Conservation (phyloP, 352 stramenopile species). For the Phytopythium sindhum region DNA sequence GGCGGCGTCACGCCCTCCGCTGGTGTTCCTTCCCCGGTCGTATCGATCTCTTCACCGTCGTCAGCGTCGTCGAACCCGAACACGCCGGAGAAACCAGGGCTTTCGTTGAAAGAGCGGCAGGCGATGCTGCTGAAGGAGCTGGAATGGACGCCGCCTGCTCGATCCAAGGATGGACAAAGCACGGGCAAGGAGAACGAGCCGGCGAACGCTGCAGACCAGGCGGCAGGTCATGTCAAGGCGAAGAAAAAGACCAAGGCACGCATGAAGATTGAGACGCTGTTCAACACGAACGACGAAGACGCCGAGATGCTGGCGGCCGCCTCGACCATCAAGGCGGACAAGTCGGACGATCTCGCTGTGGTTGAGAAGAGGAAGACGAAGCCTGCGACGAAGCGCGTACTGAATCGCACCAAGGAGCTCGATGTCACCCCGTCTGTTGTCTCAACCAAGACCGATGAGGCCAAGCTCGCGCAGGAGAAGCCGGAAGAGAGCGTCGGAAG, state of each 20-base stretch:
- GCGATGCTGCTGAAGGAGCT: conserved; percentile 46
- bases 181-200: conserved; percentile 7
- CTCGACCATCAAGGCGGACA: not conserved
- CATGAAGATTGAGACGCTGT: conserved; percentile 15
- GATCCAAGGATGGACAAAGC: not conserved
- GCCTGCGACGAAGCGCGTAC: not conserved
- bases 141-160: conserved; percentile 42
- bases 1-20: conserved; percentile 13
- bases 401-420: not conserved
- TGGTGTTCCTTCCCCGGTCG: conserved; percentile 53
- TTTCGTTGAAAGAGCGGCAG: conserved; percentile 35
- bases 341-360: not conserved
- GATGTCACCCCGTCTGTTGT: not conserved
- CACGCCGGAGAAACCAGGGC: conserved; percentile 40
- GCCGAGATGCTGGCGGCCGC: not conserved
- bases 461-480: not conserved
- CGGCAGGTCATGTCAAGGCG: not conserved
- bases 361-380: conserved; percentile 7
- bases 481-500: not conserved
- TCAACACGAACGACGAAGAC: conserved; percentile 16
- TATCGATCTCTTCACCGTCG: conserved; percentile 65
- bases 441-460: not conserved
- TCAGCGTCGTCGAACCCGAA: conserved; percentile 65
- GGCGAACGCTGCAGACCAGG: not conserved
- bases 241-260: conserved; percentile 22